Base-by-base conservation (phyloP, 768 basidiomycete genomes). In the Hypholoma sublateritium region DNA sequence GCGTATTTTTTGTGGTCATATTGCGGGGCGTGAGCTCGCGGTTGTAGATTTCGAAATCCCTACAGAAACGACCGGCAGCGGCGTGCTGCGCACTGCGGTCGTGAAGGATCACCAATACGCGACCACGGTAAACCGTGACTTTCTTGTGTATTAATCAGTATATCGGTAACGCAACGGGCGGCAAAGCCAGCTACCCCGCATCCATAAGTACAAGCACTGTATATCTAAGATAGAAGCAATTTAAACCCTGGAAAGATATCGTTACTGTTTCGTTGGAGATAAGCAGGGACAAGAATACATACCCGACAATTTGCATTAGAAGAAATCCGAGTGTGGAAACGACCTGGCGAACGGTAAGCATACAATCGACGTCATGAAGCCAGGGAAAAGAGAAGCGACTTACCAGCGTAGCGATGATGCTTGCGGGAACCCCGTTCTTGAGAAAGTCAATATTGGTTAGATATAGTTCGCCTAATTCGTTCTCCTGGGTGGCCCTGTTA, bases 371-470 rank as follows among this genome's bases (percentile, higher is more conserved):
- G 62, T 45, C 50, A 52, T 42, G 19, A 46, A 55, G 19, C 28
- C 21, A 7, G 17, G 22, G 52, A 22, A 35, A 12, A 21, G 59
- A 50, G 44, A 60, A 36, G 53, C 36, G 41, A 70, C 84, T 61
- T 64, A 96, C 93, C 62, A 89, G 66, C 0, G 89, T 86, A 13
- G 96, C 91, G 43, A 98, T 85, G 55, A 97, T 78, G 61, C 93
- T 95, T n/a, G 95, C 93, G 0, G 94, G 95, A 16, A 98, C 85
- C 44, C 95, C 94, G 62, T 93, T 95, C 77, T 92, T 93, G 62
- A 97, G 72, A 75, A 98, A 97, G 71, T 98, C 95, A 8, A 88
- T 70, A 69, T 92, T 87, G 49, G 87, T 74, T 44, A 95, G 78
- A 77, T 97, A 99, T 36, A 89, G 73, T 63, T 93, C 86, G 2